Percentiles rank a stretch among this genome's conserved stretches.
Conservation (phyloP, 495 filamentous ascomycete species). For the Hypoxylon rickii region DNA sequence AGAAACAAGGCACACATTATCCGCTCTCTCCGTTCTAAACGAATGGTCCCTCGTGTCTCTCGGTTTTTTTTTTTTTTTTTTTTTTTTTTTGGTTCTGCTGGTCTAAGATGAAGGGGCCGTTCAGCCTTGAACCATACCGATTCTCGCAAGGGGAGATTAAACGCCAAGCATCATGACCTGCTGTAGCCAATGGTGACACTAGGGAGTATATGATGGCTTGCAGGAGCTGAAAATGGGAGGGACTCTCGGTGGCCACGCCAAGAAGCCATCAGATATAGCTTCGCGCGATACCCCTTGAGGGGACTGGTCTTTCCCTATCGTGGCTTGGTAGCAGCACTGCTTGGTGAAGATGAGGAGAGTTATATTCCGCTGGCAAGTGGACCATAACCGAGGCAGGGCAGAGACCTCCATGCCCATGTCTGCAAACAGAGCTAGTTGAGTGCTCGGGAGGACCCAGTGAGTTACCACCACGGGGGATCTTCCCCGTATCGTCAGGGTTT, state of each 20-base stretch:
- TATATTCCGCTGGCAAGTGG: not conserved
- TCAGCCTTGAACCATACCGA: slow-evolving; percentile 34
- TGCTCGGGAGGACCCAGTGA: not conserved
- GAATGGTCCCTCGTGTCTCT: not conserved
- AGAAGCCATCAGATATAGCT: slow-evolving; percentile 30
- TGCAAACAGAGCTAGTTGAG: slow-evolving; percentile 10
- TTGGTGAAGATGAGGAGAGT: slow-evolving; percentile 13
- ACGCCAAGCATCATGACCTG: slow-evolving; percentile 21
- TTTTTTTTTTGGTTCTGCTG: too few species aligned
- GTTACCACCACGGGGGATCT: slow-evolving; percentile 1
- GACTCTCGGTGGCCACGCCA: slow-evolving; percentile 28
- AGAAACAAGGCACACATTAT: slow-evolving; percentile 9
- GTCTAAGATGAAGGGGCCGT: slow-evolving; percentile 23
- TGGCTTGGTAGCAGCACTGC: too few species aligned
- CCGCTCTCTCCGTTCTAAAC: slow-evolving; percentile 9
- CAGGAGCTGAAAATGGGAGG: slow-evolving; percentile 39
- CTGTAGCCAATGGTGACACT: slow-evolving; percentile 20
- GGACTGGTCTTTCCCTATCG: slow-evolving; percentile 4
- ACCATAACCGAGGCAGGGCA: not conserved
- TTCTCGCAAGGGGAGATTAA: slow-evolving; percentile 37
- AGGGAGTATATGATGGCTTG: slow-evolving; percentile 21
- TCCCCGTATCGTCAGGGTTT: too few species aligned
- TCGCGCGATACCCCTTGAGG: slow-evolving; percentile 23
- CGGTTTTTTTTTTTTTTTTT: too few species aligned
- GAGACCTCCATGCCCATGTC: too few species aligned